Base-by-base conservation (phyloP, 352 stramenopile species). In the Globisporangium rhizosaccharum region DNA sequence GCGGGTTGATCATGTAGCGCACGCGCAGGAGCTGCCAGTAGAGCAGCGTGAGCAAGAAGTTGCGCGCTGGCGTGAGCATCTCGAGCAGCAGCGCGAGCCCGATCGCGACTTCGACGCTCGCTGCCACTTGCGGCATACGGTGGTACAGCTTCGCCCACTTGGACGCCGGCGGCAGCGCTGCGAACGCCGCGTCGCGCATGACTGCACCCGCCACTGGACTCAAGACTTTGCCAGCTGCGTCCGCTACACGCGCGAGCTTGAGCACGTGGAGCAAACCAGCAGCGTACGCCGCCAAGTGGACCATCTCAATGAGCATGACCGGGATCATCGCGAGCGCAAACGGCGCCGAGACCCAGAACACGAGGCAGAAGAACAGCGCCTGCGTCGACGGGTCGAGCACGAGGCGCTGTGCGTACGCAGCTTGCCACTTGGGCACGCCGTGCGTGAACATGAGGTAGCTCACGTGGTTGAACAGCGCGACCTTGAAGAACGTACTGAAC, bases 21-120 rank as follows among this genome's bases (percentile, higher is more conserved):
- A 96, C 83, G 53, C 87, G 87, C 54, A 96, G 68, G 57, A 94
- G 74, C 72, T 96, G 87, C 87, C 87, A 96, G 77, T 92, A 95
- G 59, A 94, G 71, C 63, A 96, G 72, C 20, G 88, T 72, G 51
- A 94, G 71, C 67, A 96, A 55, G 44, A 96, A 89, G 72, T 94
- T 96, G 62, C 87, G 81, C 41, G 80, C 73, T 2, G 87, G 86
- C 56, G 79, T 84, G 59, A 96, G 71, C 68, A 95, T 63, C 71
- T 96, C 82, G n/a, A 96, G 20, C 36, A 94, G 58, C 33, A 96
- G 65, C 39, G 78, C 71, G 8, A 96, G 51, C 30, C 87, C 87
- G 53, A 96, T 93, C 33, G 73, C 81, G 20, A 96, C 77, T 50
- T 96, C 87, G 42, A 96, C 56, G 58, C 82, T 92, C 42, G 85